Conservation (phyloP, 192 early-diverging fungal genomes). For the Rhizophagus clarus region DNA sequence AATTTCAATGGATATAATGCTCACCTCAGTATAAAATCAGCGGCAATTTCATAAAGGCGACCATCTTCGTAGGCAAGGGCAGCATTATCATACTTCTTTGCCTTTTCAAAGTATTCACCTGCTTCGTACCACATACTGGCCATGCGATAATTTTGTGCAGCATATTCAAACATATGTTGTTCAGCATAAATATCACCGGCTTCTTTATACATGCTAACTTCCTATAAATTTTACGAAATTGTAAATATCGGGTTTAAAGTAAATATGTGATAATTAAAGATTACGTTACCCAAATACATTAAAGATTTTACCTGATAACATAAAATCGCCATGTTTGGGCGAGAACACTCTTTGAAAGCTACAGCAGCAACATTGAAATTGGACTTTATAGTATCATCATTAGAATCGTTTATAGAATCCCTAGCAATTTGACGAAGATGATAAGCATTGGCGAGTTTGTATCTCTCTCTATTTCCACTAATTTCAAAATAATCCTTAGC, state of each 20-base stretch:
- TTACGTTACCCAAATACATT: too few relatives aligned
- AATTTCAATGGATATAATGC: neutral
- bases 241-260: neutral
- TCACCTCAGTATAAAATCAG: conserved; percentile 21
- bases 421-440: neutral
- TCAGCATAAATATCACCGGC: neutral
- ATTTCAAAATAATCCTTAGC: conserved; percentile 8
- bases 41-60: neutral
- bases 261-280: neutral
- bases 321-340: neutral
- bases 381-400: neutral
- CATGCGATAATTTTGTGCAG: neutral
- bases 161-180: conserved; percentile 1
- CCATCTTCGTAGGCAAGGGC: neutral
- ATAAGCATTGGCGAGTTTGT: neutral
- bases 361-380: neutral
- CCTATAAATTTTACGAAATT: neutral
- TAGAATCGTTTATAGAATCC: neutral
- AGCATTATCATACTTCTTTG: conserved; percentile 17
- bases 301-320: conserved; percentile 9
- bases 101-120: conserved; percentile 10
- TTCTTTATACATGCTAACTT: conserved; percentile 2
- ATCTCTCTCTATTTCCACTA: neutral
- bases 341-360: neutral
- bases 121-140: neutral